Percentiles rank a stretch among this genome's conserved stretches.
These are phyloP conservation scores for button mushroom (Agaricus bisporus) DNA, from an alignment of 768 basidiomycete genomes.

Conservation along the genomic window DNA sequence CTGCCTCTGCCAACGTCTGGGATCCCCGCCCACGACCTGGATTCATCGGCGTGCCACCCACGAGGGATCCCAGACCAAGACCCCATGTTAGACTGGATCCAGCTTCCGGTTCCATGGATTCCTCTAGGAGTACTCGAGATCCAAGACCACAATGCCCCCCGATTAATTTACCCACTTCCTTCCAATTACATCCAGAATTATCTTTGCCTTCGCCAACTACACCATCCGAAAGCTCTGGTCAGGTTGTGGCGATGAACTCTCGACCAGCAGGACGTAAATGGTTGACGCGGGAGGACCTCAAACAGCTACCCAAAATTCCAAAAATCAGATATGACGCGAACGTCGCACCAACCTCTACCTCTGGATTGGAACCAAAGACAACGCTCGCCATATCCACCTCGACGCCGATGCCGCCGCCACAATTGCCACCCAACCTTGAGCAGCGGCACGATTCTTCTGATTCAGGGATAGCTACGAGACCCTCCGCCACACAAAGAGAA, in stretches of 20 bases:
- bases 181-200: no score
- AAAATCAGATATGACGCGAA: not conserved
- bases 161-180: no score
- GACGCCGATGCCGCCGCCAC: not conserved
- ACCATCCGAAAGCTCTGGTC: not conserved
- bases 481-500: no score
- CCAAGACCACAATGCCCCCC: no score
- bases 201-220: not conserved
- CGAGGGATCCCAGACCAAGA: no score
- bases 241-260: not conserved
- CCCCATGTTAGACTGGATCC: no score
- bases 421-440: no score
- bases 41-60: not conserved
- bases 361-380: not conserved
- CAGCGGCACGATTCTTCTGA: no score
- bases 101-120: no score
- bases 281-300: not conserved
- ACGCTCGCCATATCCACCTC: not conserved
- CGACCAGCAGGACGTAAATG: not conserved
- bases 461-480: no score
- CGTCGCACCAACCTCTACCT: not conserved
- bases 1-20: not conserved
- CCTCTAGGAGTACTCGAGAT: no score
- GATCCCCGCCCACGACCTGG: not conserved
- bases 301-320: slow-evolving; percentile 1